These are phyloP conservation scores for Aspergillus coremiiformis DNA, from an alignment of 495 filamentous ascomycete genomes.

Conservation along the genomic window DNA sequence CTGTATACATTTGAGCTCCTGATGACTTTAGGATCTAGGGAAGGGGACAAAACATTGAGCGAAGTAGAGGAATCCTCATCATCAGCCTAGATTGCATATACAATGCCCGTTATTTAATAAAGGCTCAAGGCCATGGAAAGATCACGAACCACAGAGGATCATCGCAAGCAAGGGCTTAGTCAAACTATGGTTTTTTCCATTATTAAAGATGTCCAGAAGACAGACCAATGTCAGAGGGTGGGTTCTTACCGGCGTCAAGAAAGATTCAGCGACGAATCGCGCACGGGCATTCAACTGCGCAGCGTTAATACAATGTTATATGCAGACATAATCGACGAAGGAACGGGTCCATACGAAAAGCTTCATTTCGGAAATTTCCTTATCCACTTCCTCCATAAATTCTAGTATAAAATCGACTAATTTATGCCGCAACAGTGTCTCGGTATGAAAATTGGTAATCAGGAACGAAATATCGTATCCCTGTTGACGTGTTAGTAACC, in stretches of 20 bases:
- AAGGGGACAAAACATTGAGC: conserved; percentile 11
- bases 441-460: conserved; percentile 96
- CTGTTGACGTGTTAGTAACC: conserved; percentile 36
- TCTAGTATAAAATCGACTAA: conserved; percentile 97
- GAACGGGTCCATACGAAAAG: conserved; percentile 69
- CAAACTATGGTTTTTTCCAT: conserved; percentile 28
- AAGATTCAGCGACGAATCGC: conserved; percentile 96
- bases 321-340: conserved; percentile 9
- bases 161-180: conserved; percentile 20
- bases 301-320: conserved; percentile 14
- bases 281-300: conserved; percentile 87
- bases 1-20: not conserved
- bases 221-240: not conserved
- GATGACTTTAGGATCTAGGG: conserved; percentile 3
- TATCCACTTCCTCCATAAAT: conserved; percentile 99
- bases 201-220: not conserved
- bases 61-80: conserved; percentile 8
- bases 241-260: conserved; percentile 78
- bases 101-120: conserved; percentile 15
- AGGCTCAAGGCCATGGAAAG: conserved; percentile 8
- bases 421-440: conserved; percentile 97
- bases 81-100: conserved; percentile 18
- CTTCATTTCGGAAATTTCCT: conserved; percentile 99
- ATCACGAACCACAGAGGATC: conserved; percentile 10
- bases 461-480: conserved; percentile 98